These are phyloP conservation scores for Cryphonectria naterciae DNA, from an alignment of 2,329 filamentous ascomycete genomes.

Conservation along the genomic window DNA sequence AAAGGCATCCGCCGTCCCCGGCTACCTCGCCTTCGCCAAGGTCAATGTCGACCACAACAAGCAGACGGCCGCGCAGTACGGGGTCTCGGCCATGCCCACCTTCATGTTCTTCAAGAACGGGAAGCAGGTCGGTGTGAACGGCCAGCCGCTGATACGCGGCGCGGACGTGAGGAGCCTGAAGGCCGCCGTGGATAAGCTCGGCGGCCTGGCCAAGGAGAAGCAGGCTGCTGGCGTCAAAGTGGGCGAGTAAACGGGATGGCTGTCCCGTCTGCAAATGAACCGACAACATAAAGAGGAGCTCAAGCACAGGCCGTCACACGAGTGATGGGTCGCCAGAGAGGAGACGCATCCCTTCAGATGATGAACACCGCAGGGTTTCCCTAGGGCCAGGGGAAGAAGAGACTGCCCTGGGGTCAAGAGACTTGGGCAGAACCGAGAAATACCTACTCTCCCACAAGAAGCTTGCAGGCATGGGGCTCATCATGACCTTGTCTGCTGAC, in stretches of 20 bases:
- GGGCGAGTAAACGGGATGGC: conserved; percentile 8
- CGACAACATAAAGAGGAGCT: neutral
- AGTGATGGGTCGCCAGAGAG: neutral
- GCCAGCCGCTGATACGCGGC: conserved; percentile 42
- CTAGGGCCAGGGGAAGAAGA: neutral
- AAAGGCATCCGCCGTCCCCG: conserved; percentile 42
- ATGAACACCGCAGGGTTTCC: neutral
- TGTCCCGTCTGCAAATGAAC: too few relatives aligned
- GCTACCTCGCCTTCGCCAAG: conserved; percentile 58
- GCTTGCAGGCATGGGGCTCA: neutral
- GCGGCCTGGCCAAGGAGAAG: conserved; percentile 42
- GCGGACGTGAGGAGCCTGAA: conserved; percentile 39
- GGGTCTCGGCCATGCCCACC: conserved; percentile 60
- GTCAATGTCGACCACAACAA: conserved; percentile 61
- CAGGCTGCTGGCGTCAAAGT: conserved; percentile 28
- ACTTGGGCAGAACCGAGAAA: neutral
- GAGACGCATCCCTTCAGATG: neutral
- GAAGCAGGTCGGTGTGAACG: conserved; percentile 47
- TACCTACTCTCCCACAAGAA: neutral
- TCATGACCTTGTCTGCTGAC: neutral
- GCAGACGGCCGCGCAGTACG: conserved; percentile 53
- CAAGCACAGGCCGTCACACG: neutral
- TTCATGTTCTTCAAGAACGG: conserved; percentile 65
- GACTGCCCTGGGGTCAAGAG: neutral
- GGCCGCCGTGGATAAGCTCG: conserved; percentile 43